Percentiles rank a stretch among this genome's conserved stretches.
Evolutionary conservation across 345 rosid genomes (phyloP).

Genomic region (Euphorbia peplus): DNA sequence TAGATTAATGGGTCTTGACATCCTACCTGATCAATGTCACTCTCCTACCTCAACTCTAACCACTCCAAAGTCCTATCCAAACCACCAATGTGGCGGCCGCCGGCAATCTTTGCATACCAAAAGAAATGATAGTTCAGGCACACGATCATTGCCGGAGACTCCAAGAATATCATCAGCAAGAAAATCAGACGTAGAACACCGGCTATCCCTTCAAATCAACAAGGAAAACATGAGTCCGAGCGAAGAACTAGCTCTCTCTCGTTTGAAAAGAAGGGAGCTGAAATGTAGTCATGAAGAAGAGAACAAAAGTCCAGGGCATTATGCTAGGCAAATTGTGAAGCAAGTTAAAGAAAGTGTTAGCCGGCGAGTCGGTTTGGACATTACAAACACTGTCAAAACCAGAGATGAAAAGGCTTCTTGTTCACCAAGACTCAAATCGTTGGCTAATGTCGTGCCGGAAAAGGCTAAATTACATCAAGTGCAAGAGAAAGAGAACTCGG

Average conservation of each 20-base stretch:
- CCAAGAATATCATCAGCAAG: constrained; percentile 78
- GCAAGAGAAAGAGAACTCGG: not conserved
- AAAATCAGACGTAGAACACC: constrained; percentile 70
- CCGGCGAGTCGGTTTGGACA: constrained; percentile 68
- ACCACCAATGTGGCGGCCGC: constrained; percentile 16
- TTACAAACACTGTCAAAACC: constrained; percentile 59
- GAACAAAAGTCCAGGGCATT: constrained; percentile 53
- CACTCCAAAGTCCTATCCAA: constrained; percentile 21
- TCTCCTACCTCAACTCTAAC: constrained; percentile 43
- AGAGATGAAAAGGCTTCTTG: constrained; percentile 36
- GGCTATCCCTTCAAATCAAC: constrained; percentile 73
- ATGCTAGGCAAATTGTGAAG: constrained; percentile 71
- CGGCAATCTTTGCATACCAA: constrained; percentile 32
- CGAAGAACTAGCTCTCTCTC: constrained; percentile 41
- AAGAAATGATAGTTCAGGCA: constrained; percentile 33
- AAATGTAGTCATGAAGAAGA: constrained; percentile 44
- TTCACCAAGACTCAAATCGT: constrained; percentile 50
- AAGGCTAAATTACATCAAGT: constrained; percentile 6
- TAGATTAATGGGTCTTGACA: constrained; percentile 92
- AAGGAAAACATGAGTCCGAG: constrained; percentile 46
- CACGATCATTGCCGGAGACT: constrained; percentile 78
- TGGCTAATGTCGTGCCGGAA: constrained; percentile 19
- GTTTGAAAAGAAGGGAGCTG: constrained; percentile 42
- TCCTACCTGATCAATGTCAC: constrained; percentile 54
- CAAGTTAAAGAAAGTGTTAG: constrained; percentile 69